Percentiles rank a stretch among this genome's conserved stretches.
Evolutionary conservation across 495 filamentous ascomycete species (phyloP).

Genomic region (Cercophora scortea): DNA sequence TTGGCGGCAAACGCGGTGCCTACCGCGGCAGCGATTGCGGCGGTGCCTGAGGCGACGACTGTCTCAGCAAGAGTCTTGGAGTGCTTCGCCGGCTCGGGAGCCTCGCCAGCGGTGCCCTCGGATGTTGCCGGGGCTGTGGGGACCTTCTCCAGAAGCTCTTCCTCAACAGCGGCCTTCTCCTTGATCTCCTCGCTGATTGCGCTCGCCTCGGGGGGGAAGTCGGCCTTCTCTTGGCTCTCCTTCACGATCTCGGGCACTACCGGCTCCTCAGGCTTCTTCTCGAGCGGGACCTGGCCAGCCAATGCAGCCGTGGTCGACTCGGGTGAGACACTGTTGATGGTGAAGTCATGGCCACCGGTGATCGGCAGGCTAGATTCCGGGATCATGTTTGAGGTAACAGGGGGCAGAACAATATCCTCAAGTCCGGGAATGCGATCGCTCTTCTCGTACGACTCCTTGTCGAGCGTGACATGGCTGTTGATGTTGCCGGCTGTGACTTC

Average conservation of each 20-base stretch:
- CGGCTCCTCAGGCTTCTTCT: slow-evolving; percentile 37
- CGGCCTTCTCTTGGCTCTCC: slow-evolving; percentile 56
- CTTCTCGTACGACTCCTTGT: slow-evolving; percentile 78
- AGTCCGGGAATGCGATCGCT: slow-evolving; percentile 50
- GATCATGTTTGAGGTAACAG: slow-evolving; percentile 58
- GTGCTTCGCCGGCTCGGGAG: slow-evolving; percentile 38
- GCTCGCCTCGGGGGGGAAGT: slow-evolving; percentile 52
- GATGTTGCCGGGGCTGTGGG: slow-evolving; percentile 47
- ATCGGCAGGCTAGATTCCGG: slow-evolving; percentile 84
- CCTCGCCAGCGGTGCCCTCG: slow-evolving; percentile 41
- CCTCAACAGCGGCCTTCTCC: slow-evolving; percentile 55
- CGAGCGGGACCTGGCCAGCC: slow-evolving; percentile 58
- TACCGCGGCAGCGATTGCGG: slow-evolving; percentile 33
- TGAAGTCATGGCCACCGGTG: slow-evolving; percentile 38
- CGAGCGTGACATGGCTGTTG: slow-evolving; percentile 58
- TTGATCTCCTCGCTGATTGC: slow-evolving; percentile 45
- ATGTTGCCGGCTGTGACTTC: slow-evolving; percentile 45
- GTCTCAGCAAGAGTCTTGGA: slow-evolving; percentile 33
- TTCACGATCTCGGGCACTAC: slow-evolving; percentile 59
- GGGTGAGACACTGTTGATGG: slow-evolving; percentile 61
- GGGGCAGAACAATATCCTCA: slow-evolving; percentile 52
- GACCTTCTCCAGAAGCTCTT: slow-evolving; percentile 53
- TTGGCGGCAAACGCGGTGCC: slow-evolving; percentile 27
- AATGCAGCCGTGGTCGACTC: slow-evolving; percentile 65
- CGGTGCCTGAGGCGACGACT: slow-evolving; percentile 25